Evolutionary conservation across 1,139 yeast genomes (phyloP), one percentile per base, ranked within the genome.

Genomic region (Kurtzmaniella natalensis): DNA sequence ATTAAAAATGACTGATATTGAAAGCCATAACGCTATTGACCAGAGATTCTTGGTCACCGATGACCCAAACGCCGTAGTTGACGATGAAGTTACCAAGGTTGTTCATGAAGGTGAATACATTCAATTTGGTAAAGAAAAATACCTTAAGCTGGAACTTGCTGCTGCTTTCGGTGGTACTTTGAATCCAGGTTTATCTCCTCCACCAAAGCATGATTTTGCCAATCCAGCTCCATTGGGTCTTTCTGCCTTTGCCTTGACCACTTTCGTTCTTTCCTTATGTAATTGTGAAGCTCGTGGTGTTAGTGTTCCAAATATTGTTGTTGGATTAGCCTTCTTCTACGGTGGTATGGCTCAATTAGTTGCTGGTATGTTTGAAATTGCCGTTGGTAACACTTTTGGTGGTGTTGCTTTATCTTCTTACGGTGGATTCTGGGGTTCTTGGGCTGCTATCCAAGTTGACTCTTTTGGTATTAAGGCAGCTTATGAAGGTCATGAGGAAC

Each of bases 201-300:
- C 84, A 25, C 79, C 94, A 21, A 66, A 72, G 32, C 77, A 83
- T 56, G 72, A 79, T 57, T 80, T 86, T 55, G 95, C 83, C 41
- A 87, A 87, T 57, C 94, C 96, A 29, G 86, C 94, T 33, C 95
- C 96, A 2, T 67, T 88, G 37, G 96, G 96, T 10, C 68, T 88
- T 43, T 72, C 78, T 33, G 94, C 86, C 4, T 87, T 88, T 53
- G 95, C 94, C 6, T 65, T 86, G 45, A 84, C 95, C 14, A 84
- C 95, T 4, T 84, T 88, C 57, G 86, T 86, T 10, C 67, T 87
- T 31, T 79, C 89, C 4, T 61, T 88, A 52, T 63, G 61, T 42
- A 69, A 69, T 42, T 47, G 51, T 35, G 66, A 52, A 35, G 64
- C 65, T 23, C 52, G 61, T 46, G 64, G 64, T 27, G 64, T 59